Base-by-base conservation (phyloP, 805 yeast species). In the Lipomyces kockii region DNA sequence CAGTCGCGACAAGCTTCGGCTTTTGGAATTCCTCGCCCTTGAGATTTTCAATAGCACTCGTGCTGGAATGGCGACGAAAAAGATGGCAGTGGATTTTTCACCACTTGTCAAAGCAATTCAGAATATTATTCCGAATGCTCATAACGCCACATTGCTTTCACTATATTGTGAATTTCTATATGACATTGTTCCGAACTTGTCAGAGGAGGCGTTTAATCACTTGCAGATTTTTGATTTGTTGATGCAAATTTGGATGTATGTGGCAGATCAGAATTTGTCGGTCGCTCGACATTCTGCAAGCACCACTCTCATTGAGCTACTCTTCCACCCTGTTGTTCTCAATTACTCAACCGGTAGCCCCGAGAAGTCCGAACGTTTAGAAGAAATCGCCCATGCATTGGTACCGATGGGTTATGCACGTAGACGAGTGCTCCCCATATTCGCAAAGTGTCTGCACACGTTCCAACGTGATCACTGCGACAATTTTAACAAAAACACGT, bases 381-480 rank as follows among this genome's bases (percentile, higher is more conserved):
- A 14, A 14, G 62, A 34, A 14, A 57, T 62, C 20, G 62, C 64
- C 2, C 35, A 46, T 2, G 61, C 52, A 17, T 12, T 68, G 7
- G 60, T 68, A 0, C 91, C 0, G 8, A 52, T 65, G 62, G 61
- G 64, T 6, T 81, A 75, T 63, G 87, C 90, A 0, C 84, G 97
- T 76, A 85, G 96, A 71, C 83, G 89, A 2, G 78, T 92, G 7
- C 77, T 91, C 29, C 93, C 97, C 0, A 72, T 82, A 0, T 75
- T 92, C 11, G 81, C 89, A 9, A 76, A 76, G 34, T 74, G 80
- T 5, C 71, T 92, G 2, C 79, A 82, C 5, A 71, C 22, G 22
- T 69, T 37, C 20, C 56, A 46, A 27, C 12, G 12, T 4, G 12
- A 35, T 17, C 46, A 52, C n/a, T 62, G 63, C 2, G 60, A 54